A percentile compares a stretch with the other conserved stretches of the same genome.
phyloP scores from a whole-genome alignment of 2,329 filamentous ascomycete species.

The Fusarium beomiforme region DNA sequence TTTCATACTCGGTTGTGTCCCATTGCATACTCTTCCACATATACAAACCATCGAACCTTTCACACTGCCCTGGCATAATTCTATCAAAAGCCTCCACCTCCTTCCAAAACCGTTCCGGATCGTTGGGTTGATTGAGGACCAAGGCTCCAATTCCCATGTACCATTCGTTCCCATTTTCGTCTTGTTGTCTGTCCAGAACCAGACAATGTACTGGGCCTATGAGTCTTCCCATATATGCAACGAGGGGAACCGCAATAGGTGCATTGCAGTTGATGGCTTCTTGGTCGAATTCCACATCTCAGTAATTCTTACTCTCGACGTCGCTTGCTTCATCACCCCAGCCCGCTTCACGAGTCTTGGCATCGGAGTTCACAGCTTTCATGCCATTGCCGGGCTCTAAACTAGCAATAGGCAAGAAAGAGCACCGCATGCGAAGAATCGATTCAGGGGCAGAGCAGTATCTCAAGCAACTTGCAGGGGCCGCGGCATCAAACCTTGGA shows the following conservation, averaged over 20 bases:
- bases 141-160: constrained; percentile 1
- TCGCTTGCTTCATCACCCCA: neutral
- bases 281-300: constrained; percentile 9
- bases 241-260: constrained; percentile 3
- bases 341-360: neutral
- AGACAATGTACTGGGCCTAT: neutral
- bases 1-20: neutral
- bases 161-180: neutral
- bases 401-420: neutral
- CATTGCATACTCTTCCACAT: neutral
- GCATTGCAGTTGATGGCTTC: neutral
- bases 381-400: neutral
- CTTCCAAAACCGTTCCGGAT: neutral
- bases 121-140: neutral
- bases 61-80: neutral
- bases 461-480: neutral
- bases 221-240: neutral
- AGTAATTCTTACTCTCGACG: constrained; percentile 4
- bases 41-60: neutral
- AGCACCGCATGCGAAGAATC: constrained; percentile 6
- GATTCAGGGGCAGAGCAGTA: constrained; percentile 4
- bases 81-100: neutral
- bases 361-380: neutral
- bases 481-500: neutral
- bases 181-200: neutral